phyloP scores from a whole-genome alignment of 768 basidiomycete species.

The Tricholoma sp. region DNA sequence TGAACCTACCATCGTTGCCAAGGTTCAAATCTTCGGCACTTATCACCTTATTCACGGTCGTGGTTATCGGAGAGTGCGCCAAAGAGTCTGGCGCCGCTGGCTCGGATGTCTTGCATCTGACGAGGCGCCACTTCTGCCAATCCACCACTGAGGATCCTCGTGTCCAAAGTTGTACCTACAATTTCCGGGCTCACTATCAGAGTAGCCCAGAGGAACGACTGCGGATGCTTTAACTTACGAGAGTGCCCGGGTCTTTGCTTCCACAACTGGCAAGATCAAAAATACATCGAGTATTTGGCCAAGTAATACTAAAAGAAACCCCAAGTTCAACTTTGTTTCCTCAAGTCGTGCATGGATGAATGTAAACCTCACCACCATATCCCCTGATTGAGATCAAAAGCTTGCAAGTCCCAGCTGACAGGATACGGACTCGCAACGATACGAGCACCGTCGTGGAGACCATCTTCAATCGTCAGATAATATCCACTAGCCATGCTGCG shows the following conservation, averaged over 20 bases:
- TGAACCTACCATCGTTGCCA: slow-evolving; percentile 20
- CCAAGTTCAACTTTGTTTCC: background rate
- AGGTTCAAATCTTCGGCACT: slow-evolving; percentile 19
- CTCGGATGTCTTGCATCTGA: background rate
- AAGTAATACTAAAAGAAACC: slow-evolving; percentile 15
- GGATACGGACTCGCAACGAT: slow-evolving; percentile 24
- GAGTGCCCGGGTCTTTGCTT: slow-evolving; percentile 1
- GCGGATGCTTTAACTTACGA: background rate
- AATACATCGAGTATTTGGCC: slow-evolving; percentile 19
- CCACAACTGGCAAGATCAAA: slow-evolving; percentile 12
- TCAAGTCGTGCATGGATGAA: background rate
- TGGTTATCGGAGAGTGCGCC: background rate
- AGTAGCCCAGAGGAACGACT: background rate
- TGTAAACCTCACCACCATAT: slow-evolving; percentile 16
- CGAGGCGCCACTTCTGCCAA: slow-evolving; percentile 18
- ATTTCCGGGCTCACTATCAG: background rate
- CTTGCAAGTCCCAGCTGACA: slow-evolving; percentile 26
- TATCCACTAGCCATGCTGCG: slow-evolving; percentile 17
- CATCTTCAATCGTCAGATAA: slow-evolving; percentile 24
- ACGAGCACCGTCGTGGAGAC: slow-evolving; percentile 10
- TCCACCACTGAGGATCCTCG: slow-evolving; percentile 11
- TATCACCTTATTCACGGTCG: slow-evolving; percentile 15
- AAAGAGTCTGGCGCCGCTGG: background rate
- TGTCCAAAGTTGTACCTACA: slow-evolving; percentile 16
- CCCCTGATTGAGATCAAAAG: slow-evolving; percentile 13